These are phyloP conservation scores for Aspergillus mulundensis DNA, from an alignment of 495 filamentous ascomycete genomes.

Conservation along the genomic window DNA sequence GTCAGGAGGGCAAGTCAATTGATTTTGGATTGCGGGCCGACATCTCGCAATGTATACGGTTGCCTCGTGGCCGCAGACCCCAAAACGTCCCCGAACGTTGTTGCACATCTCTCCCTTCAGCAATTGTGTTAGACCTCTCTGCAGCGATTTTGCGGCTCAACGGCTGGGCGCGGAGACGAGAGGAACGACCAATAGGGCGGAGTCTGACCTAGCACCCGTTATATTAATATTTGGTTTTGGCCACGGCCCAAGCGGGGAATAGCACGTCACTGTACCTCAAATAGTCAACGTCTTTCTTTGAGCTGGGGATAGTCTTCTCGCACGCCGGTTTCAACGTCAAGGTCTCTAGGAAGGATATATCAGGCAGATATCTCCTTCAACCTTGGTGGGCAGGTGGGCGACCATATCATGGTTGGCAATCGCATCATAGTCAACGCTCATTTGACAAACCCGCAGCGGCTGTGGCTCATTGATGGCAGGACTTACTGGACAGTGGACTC, in stretches of 20 bases:
- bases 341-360: background rate
- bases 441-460: background rate
- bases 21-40: conserved; percentile 17
- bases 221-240: background rate
- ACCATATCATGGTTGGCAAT: background rate
- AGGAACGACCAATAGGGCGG: background rate
- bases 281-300: background rate
- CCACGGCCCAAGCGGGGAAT: background rate
- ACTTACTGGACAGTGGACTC: background rate
- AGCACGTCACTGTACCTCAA: background rate
- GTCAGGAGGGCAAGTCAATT: conserved; percentile 17
- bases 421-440: background rate
- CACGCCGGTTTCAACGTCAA: background rate
- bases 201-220: background rate
- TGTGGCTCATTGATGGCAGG: conserved; percentile 2
- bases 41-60: conserved; percentile 23
- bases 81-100: conserved; percentile 20
- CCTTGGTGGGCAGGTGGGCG: conserved; percentile 2
- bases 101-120: conserved; percentile 16
- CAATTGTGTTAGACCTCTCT: background rate
- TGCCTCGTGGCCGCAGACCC: conserved; percentile 20
- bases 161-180: background rate
- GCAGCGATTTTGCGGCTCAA: background rate
- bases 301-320: background rate
- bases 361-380: background rate